These are phyloP conservation scores for Nannochloropsis oceanica DNA, from an alignment of 108 stramenopile species.

Conservation along the genomic window DNA sequence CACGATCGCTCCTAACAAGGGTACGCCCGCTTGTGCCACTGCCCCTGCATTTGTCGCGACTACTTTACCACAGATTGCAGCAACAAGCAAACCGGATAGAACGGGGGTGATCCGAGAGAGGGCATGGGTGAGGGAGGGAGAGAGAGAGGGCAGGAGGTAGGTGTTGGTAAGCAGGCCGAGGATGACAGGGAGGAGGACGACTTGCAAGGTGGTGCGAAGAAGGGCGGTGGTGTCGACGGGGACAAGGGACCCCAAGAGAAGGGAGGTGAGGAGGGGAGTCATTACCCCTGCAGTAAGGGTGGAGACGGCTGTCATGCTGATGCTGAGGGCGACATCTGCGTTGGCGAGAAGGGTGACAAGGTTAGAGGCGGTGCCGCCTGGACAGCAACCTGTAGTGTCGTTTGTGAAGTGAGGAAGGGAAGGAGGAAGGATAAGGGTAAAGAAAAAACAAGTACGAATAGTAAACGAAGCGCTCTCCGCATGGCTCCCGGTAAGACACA, in stretches of 20 bases:
- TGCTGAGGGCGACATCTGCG: slow-evolving; percentile 82
- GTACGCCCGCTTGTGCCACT: not conserved
- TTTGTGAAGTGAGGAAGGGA: slow-evolving; percentile 40
- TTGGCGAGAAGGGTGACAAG: slow-evolving; percentile 73
- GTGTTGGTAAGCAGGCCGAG: slow-evolving; percentile 56
- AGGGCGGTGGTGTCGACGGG: slow-evolving; percentile 26
- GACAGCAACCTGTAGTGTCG: slow-evolving; percentile 59
- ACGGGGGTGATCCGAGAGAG: slow-evolving; percentile 70
- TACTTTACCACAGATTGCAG: slow-evolving; percentile 77
- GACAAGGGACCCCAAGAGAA: slow-evolving; percentile 58
- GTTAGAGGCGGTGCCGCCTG: slow-evolving; percentile 87
- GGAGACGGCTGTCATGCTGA: slow-evolving; percentile 68
- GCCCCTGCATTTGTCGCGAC: slow-evolving; percentile 56
- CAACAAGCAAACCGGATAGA: slow-evolving; percentile 46
- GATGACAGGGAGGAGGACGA: slow-evolving; percentile 67
- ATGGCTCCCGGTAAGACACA: not conserved
- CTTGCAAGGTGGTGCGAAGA: slow-evolving; percentile 54
- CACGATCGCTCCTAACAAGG: slow-evolving; percentile 48
- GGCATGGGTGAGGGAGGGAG: slow-evolving; percentile 35
- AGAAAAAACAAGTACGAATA: not conserved
- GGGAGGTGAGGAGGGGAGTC: slow-evolving; percentile 66
- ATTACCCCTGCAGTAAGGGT: slow-evolving; percentile 63
- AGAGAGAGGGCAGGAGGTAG: slow-evolving; percentile 5
- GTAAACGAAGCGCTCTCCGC: not conserved
- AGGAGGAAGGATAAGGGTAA: not conserved